phyloP scores from a whole-genome alignment of 2,329 filamentous ascomycete species.

The Myriosclerotinia duriaeana region DNA sequence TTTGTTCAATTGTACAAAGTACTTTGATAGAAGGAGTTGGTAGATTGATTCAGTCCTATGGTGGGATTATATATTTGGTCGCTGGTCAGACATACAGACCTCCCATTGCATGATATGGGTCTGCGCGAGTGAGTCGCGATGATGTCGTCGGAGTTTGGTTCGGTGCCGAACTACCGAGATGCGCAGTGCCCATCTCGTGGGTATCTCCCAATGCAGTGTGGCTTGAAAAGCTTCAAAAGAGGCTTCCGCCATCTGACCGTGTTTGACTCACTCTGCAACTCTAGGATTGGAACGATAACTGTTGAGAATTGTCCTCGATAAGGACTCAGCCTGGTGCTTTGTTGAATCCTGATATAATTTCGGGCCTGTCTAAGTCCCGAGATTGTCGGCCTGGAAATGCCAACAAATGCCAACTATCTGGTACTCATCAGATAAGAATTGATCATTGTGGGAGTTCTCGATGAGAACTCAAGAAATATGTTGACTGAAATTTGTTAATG shows the following conservation, averaged over 20 bases:
- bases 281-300: too few relatives aligned
- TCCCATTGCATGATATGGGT: too few relatives aligned
- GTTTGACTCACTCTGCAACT: not conserved
- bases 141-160: too few relatives aligned
- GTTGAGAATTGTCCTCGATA: too few relatives aligned
- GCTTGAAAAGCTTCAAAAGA: not conserved
- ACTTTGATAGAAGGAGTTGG: not conserved
- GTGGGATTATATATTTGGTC: not conserved
- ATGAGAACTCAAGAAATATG: not conserved
- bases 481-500: too few relatives aligned
- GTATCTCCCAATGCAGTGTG: not conserved
- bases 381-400: not conserved
- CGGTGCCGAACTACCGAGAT: too few relatives aligned
- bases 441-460: fast-evolving
- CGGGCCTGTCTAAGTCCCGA: not conserved
- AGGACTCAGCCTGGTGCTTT: not conserved
- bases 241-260: not conserved
- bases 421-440: not conserved
- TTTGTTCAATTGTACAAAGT: not conserved
- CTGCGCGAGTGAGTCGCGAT: too few relatives aligned
- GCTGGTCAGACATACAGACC: not conserved
- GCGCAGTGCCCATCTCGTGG: not conserved
- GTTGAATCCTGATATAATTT: not conserved
- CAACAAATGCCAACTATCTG: too few relatives aligned
- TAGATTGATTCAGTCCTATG: not conserved